Conservation (phyloP, 805 yeast species). For the Kurtzmaniella fragi region DNA sequence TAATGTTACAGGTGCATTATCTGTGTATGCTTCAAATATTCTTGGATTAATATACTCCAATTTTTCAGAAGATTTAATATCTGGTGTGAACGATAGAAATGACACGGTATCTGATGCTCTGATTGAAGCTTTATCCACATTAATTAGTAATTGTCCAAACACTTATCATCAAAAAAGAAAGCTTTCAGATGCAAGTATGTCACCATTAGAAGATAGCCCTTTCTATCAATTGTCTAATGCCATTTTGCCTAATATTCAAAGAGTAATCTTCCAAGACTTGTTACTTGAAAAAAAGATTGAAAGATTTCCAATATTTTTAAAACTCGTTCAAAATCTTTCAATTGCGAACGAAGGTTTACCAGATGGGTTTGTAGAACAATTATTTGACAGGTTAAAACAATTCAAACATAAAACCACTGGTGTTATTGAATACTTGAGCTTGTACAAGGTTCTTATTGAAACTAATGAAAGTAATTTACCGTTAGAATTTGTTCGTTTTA, state of each 20-base stretch:
- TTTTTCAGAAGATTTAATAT: conserved; percentile 29
- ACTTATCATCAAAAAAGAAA: conserved; percentile 4
- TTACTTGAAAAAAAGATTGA: conserved; percentile 14
- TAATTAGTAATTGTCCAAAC: background rate
- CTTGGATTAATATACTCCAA: conserved; percentile 1
- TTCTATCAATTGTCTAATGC: conserved; percentile 11
- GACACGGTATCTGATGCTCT: conserved; percentile 47
- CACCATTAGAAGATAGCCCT: conserved; percentile 18
- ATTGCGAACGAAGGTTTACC: conserved; percentile 12
- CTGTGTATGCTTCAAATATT: background rate
- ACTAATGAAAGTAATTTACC: conserved; percentile 14
- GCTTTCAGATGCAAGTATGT: conserved; percentile 38
- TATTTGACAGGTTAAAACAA: conserved; percentile 12
- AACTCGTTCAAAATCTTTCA: conserved; percentile 23
- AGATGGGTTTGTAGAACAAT: conserved; percentile 11
- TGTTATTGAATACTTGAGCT: conserved; percentile 20
- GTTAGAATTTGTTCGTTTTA: conserved; percentile 11
- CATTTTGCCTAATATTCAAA: conserved; percentile 15
- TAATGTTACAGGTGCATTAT: conserved; percentile 31
- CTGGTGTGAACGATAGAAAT: conserved; percentile 37
- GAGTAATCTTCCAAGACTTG: conserved; percentile 21
- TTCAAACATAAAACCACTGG: conserved; percentile 17
- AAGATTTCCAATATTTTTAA: conserved; percentile 19
- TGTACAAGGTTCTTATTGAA: conserved; percentile 21
- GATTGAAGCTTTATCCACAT: conserved; percentile 21